These are phyloP conservation scores for Naegleria lovaniensis DNA, from an alignment of 208 protist genomes.

Conservation along the genomic window DNA sequence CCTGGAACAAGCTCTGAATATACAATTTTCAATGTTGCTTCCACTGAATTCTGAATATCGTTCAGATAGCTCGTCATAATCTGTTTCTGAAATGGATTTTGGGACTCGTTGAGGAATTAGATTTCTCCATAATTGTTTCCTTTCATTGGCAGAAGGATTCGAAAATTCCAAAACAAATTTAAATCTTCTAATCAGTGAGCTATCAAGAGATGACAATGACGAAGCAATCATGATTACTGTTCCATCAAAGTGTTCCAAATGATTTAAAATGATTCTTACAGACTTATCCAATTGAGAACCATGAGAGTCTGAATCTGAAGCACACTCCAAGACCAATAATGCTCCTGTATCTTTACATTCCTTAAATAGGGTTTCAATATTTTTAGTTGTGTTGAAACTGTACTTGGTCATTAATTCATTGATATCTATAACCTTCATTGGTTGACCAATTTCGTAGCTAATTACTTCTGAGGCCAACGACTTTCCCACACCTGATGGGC, in stretches of 20 bases:
- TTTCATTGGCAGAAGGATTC: neutral
- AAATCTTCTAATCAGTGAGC: neutral
- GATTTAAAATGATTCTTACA: neutral
- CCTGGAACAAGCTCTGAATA: neutral
- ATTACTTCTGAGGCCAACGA: conserved; percentile 73
- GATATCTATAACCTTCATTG: conserved; percentile 72
- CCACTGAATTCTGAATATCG: neutral
- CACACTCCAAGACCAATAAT: neutral
- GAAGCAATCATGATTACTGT: neutral
- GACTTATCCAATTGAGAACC: neutral
- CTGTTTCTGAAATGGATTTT: neutral
- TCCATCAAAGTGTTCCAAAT: neutral
- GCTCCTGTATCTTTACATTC: neutral
- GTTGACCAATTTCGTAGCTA: conserved; percentile 75
- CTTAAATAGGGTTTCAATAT: neutral
- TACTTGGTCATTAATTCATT: conserved; percentile 13
- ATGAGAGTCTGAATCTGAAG: neutral
- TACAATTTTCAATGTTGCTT: neutral
- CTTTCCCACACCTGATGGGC: conserved; percentile 61
- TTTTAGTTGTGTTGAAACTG: conserved; percentile 1
- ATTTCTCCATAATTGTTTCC: neutral
- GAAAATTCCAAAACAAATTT: conserved; percentile 1
- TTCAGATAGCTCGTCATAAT: no score
- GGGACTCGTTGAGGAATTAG: neutral
- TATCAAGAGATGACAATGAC: neutral